Evolutionary conservation across 2,329 filamentous ascomycete species (phyloP).

Genomic region (Trichophyton schoenleinii): DNA sequence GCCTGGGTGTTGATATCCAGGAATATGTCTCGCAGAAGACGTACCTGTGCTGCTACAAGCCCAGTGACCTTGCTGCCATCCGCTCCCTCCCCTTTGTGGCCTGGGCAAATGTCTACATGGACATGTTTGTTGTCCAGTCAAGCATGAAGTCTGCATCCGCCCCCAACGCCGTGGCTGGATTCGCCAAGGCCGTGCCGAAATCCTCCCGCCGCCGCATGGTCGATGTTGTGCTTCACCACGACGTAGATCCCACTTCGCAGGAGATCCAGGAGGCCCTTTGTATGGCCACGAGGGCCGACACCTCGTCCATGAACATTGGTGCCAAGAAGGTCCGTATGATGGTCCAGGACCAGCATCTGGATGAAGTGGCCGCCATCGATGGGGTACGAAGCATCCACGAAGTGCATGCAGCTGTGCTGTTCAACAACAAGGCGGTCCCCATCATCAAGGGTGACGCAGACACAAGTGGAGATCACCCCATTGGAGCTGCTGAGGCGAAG

Average conservation of each 20-base stretch:
- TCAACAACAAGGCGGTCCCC: constrained; percentile 14
- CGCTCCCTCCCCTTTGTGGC: constrained; percentile 9
- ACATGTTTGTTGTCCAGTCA: constrained; percentile 9
- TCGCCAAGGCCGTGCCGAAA: constrained; percentile 5
- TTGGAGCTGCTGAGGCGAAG: constrained; percentile 5
- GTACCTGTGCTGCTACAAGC: constrained; percentile 10
- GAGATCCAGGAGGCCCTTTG: constrained; percentile 8
- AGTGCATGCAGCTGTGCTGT: constrained; percentile 12
- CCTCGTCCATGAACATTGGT: constrained; percentile 2
- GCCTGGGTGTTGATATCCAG: constrained; percentile 8
- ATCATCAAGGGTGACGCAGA: constrained; percentile 12
- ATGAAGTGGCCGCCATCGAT: constrained; percentile 13
- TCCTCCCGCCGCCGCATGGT: constrained; percentile 7
- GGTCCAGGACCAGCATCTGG: constrained; percentile 11
- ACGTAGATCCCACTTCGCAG: constrained; percentile 9
- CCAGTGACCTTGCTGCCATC: constrained; percentile 6
- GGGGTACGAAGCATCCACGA: constrained; percentile 12
- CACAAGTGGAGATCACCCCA: background rate
- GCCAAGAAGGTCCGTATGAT: constrained; percentile 9
- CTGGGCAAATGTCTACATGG: constrained; percentile 11
- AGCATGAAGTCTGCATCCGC: constrained; percentile 6
- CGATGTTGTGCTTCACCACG: constrained; percentile 12
- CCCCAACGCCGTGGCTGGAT: constrained; percentile 6
- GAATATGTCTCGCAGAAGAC: constrained; percentile 11
- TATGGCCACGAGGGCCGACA: constrained; percentile 9